Evolutionary conservation across 805 yeast genomes (phyloP).

Genomic region (Starmerella kuoi): DNA sequence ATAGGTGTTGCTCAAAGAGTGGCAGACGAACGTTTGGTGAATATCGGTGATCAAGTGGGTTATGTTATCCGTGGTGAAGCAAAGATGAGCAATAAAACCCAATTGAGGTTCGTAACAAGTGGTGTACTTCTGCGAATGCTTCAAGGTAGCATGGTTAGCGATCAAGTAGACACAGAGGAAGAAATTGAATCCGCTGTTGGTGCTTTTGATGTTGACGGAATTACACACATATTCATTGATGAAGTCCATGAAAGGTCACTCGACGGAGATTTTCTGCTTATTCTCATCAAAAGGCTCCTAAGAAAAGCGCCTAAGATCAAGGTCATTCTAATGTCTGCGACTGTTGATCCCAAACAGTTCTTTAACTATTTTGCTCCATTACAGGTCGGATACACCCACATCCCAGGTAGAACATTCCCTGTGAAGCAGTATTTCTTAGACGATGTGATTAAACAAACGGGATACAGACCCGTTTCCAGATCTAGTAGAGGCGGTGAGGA

Average conservation of each 20-base stretch:
- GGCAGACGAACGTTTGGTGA: slow-evolving; percentile 61
- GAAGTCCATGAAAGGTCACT: slow-evolving; percentile 96
- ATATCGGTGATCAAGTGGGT: slow-evolving; percentile 68
- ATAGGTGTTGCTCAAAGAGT: slow-evolving; percentile 90
- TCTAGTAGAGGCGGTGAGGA: slow-evolving; percentile 2
- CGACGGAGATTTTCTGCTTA: slow-evolving; percentile 75
- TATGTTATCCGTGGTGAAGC: slow-evolving; percentile 85
- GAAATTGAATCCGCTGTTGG: not conserved
- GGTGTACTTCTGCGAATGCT: slow-evolving; percentile 83
- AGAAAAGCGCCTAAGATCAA: slow-evolving; percentile 39
- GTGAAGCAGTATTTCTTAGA: slow-evolving; percentile 67
- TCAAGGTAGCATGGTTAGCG: slow-evolving; percentile 37
- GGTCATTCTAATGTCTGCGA: slow-evolving; percentile 84
- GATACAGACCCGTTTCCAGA: slow-evolving; percentile 33
- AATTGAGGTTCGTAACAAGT: slow-evolving; percentile 80
- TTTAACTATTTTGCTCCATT: slow-evolving; percentile 46
- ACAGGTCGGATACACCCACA: slow-evolving; percentile 54
- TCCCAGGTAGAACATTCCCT: slow-evolving; percentile 89
- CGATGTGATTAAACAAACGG: slow-evolving; percentile 43
- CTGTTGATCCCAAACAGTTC: slow-evolving; percentile 64
- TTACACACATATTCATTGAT: slow-evolving; percentile 71
- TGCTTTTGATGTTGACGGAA: slow-evolving; percentile 13
- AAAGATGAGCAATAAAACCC: slow-evolving; percentile 41
- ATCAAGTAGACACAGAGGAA: not conserved
- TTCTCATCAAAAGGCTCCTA: slow-evolving; percentile 55